Evolutionary conservation across 306 rosid genomes (phyloP).

Genomic region (Cajanus cajan): DNA sequence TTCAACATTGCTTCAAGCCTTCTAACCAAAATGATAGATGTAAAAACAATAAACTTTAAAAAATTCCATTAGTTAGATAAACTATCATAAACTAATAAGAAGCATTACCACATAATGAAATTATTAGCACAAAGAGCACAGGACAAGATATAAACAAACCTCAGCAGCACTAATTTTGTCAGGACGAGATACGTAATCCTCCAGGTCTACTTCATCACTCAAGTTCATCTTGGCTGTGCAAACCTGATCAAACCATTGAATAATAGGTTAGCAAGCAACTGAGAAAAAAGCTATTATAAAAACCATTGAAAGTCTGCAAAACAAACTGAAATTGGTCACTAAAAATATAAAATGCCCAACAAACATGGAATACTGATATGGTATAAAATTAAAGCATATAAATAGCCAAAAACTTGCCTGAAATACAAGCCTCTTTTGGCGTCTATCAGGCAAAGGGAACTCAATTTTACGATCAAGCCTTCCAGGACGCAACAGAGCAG

Average conservation of each 20-base stretch:
- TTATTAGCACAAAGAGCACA: not conserved
- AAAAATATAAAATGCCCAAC: not conserved
- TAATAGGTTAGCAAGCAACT: not conserved
- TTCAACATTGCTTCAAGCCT: not conserved
- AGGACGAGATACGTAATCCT: slow-evolving; percentile 98
- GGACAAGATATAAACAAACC: slow-evolving; percentile 54
- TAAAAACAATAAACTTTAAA: not conserved
- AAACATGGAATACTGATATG: not conserved
- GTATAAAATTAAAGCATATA: not conserved
- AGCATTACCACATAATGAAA: not conserved
- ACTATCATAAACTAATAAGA: not conserved
- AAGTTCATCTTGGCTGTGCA: slow-evolving; percentile 99
- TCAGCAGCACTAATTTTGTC: slow-evolving; percentile 99
- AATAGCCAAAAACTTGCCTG: slow-evolving; percentile 56
- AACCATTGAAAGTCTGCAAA: not conserved
- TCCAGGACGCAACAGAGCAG: slow-evolving; percentile 98
- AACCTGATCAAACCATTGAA: slow-evolving; percentile 51
- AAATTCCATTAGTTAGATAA: not conserved
- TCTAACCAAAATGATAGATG: not conserved
- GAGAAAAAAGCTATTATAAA: not conserved
- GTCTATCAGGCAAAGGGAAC: slow-evolving; percentile 95
- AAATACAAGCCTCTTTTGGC: slow-evolving; percentile 97
- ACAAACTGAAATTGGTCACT: slow-evolving; percentile 8
- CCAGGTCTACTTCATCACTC: slow-evolving; percentile 94
- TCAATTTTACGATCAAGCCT: slow-evolving; percentile 97